Evolutionary conservation across 768 basidiomycete species (phyloP).

Genomic region (Termitomyces sp.): DNA sequence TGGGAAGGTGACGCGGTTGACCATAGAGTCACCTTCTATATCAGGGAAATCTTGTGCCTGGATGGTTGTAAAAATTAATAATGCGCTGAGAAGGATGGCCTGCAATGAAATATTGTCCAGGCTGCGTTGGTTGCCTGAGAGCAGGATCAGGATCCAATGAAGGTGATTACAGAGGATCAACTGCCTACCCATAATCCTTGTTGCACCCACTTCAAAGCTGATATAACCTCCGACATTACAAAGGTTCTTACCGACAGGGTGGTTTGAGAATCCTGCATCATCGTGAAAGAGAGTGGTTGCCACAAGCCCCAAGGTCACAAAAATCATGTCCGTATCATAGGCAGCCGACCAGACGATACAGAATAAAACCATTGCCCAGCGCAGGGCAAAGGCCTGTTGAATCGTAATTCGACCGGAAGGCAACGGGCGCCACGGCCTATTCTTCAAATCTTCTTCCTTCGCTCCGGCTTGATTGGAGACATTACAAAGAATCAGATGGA

Average conservation of each 20-base stretch:
- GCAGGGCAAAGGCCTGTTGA: constrained; percentile 16
- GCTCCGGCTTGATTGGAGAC: constrained; percentile 29
- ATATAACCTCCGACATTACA: constrained; percentile 26
- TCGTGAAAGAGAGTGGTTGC: constrained; percentile 23
- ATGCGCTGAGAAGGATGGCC: constrained; percentile 13
- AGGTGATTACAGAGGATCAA: background rate
- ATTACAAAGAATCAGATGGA: constrained; percentile 35
- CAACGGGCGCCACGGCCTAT: constrained; percentile 36
- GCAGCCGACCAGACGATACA: constrained; percentile 20
- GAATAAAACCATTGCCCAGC: constrained; percentile 25
- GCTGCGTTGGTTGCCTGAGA: background rate
- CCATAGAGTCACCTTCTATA: constrained; percentile 31
- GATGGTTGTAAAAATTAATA: constrained; percentile 38
- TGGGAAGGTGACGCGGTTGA: constrained; percentile 36
- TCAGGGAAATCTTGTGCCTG: constrained; percentile 45
- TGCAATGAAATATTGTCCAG: constrained; percentile 7
- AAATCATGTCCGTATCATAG: constrained; percentile 11
- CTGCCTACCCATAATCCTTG: constrained; percentile 18
- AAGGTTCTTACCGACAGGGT: constrained; percentile 24
- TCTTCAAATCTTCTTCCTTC: constrained; percentile 36
- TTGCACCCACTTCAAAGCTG: constrained; percentile 29
- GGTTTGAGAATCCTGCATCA: constrained; percentile 19
- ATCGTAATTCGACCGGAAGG: constrained; percentile 27
- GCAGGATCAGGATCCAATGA: background rate
- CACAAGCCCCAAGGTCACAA: constrained; percentile 18